Base-by-base conservation (phyloP, 1,139 yeast genomes). In the Taphrina wiesneri region DNA sequence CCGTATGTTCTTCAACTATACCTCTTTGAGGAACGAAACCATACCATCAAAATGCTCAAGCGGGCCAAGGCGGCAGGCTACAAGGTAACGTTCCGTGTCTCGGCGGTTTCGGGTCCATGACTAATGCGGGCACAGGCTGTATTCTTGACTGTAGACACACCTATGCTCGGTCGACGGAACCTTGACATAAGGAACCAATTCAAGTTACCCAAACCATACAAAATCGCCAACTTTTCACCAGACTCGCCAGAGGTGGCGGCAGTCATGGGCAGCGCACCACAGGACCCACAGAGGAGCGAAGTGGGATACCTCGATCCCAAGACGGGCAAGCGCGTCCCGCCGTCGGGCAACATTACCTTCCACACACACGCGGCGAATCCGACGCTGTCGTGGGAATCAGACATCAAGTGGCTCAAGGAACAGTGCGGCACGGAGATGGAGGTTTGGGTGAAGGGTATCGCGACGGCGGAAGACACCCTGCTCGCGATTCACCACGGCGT, bases 61-160 rank as follows among this genome's bases (percentile, higher is more conserved):
- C 75, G 79, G 67, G 86, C 85, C 4, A 87, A 84, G 70, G 72
- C 75, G 63, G 78, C 86, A 43, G 87, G 87, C 0, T 69, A 56
- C 67, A 69, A 69, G 65, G 65, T 60, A 21, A 2, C 17, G 34
- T 6, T 30, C 34, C 11, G 34, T 6, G 39, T 32, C 15, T 15
- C 9, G 53, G 25, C 3, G 15, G 1, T 19, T 13, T 17, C 30
- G 28, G 56, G 39, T 19, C 28, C 46, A 19, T 21, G 15, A 15
- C 26, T 25, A 4, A 32, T 15, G 6, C 6, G 5, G 36, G 26
- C 75, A 72, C 70, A 85, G 73, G 90, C 87, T 0, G 75, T 86
- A 19, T 82, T 85, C 69, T 81, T 86, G 59, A 86, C 89, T 0
- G 88, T 85, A 6, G 90, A 86, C 75, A 86, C 88, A 1, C 88